phyloP scores from a whole-genome alignment of 106 monocot species.

The Cymbidium sinense region DNA sequence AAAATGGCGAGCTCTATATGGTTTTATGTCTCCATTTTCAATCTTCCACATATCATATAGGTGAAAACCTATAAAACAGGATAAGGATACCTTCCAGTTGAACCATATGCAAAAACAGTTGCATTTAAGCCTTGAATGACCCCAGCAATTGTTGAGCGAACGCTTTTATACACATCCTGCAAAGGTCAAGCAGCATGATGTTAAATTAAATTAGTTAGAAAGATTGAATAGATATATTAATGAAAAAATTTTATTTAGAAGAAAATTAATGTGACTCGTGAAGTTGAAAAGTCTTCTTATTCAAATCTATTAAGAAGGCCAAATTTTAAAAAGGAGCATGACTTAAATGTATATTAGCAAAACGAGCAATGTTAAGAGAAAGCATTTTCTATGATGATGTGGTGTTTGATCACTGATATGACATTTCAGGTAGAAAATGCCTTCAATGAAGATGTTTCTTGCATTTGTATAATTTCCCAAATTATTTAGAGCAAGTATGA shows the following conservation, averaged over 20 bases:
- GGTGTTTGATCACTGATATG: too few relatives aligned
- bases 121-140: conserved; percentile 97
- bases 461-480: too few relatives aligned
- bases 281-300: too few relatives aligned
- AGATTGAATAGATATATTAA: background rate
- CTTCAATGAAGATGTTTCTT: too few relatives aligned
- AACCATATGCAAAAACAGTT: conserved; percentile 99
- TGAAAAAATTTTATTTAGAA: background rate
- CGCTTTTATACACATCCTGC: conserved; percentile 87
- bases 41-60: background rate
- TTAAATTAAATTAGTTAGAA: background rate
- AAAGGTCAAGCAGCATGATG: background rate
- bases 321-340: too few relatives aligned
- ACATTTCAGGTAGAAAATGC: too few relatives aligned
- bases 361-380: too few relatives aligned
- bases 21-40: background rate
- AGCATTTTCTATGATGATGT: too few relatives aligned
- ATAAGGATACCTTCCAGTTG: conserved; percentile 87
- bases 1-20: too few relatives aligned
- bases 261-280: background rate
- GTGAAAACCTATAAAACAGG: background rate
- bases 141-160: conserved; percentile 79
- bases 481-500: too few relatives aligned
- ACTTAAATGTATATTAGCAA: too few relatives aligned
- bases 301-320: too few relatives aligned